Evolutionary conservation across 495 filamentous ascomycete species (phyloP), one percentile per base, ranked within the genome.

Genomic region (Parachaetomium inaequale): DNA sequence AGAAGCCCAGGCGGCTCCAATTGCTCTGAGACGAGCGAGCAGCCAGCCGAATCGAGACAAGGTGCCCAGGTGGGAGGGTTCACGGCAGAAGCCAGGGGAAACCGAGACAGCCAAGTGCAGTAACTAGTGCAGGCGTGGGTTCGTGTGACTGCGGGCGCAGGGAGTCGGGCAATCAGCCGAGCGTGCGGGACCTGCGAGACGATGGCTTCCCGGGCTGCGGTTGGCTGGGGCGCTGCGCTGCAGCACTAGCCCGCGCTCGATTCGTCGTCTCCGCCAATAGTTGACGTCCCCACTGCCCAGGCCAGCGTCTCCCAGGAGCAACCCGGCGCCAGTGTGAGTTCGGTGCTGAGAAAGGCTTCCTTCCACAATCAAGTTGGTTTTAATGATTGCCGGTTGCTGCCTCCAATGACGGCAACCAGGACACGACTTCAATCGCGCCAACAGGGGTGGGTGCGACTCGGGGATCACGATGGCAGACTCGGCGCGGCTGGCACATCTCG

Each of bases 21-120:
- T 50, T 65, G 40, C 29, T 40, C 60, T 26, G 47, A 19, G 49
- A 54, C 49, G 26, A 47, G 43, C 60, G 23, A 55, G 51, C 51
- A 62, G 61, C 68, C 63, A 51, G 63, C 65, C 65, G 67, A 52
- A 70, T 70, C 55, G 61, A 71, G 67, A 67, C 58, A 64, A 26
- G 57, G 55, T 45, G 67, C 66, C 58, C 62, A 26, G 57, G 55
- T 45, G 59, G 58, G 60, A 65, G 40, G 31, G 47, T 58, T 40
- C 57, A 60, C 57, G 55, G 61, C 52, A 55, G 40, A 50, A 63
- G 15, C 64, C 62, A 63, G 66, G 69, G 63, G 61, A 64, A 66
- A 61, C 66, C 64, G 69, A 69, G 66, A 68, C 69, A 69, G n/a
- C n/a, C n/a, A n/a, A n/a, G n/a, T n/a, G n/a, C n/a, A n/a, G n/a